A percentile compares a stretch with the other conserved stretches of the same genome.
Conservation (phyloP, 2,329 filamentous ascomycete species). For the Neofusicoccum umdonicola region DNA sequence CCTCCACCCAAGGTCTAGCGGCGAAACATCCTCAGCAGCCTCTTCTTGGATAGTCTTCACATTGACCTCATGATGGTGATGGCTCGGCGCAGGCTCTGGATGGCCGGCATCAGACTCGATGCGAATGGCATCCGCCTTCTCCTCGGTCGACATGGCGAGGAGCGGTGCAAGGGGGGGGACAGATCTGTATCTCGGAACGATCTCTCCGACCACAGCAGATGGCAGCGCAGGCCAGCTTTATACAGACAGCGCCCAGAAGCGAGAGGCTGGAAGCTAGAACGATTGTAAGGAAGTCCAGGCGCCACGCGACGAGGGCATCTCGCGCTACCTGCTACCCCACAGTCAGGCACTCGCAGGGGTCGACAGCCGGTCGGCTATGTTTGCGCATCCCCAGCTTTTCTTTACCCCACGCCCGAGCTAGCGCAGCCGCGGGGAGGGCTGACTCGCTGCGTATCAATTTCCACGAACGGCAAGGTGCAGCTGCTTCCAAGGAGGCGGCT, state of each 20-base stretch:
- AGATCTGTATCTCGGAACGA: background rate
- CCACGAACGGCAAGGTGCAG: background rate
- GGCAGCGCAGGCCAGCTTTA: background rate
- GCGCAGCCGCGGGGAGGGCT: background rate
- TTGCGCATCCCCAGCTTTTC: background rate
- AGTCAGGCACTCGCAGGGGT: background rate
- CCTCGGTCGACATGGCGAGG: constrained; percentile 4
- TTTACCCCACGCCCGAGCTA: constrained; percentile 1
- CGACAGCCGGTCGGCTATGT: background rate
- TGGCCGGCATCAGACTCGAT: background rate
- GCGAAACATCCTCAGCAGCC: constrained; percentile 30
- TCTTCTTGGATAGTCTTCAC: constrained; percentile 31
- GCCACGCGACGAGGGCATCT: background rate
- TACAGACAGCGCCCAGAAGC: background rate
- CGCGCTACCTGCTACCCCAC: background rate
- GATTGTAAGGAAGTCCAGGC: background rate
- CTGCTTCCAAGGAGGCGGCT: background rate
- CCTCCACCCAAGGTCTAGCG: constrained; percentile 54
- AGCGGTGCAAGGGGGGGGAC: background rate
- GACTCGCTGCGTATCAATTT: constrained; percentile 1
- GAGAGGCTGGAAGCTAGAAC: background rate
- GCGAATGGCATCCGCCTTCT: background rate
- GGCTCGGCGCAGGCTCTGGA: background rate
- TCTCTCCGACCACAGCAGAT: background rate
- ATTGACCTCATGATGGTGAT: constrained; percentile 17